Evolutionary conservation across 768 basidiomycete genomes (phyloP), one percentile per base, ranked within the genome.

Genomic region (Amanita polypyramis): DNA sequence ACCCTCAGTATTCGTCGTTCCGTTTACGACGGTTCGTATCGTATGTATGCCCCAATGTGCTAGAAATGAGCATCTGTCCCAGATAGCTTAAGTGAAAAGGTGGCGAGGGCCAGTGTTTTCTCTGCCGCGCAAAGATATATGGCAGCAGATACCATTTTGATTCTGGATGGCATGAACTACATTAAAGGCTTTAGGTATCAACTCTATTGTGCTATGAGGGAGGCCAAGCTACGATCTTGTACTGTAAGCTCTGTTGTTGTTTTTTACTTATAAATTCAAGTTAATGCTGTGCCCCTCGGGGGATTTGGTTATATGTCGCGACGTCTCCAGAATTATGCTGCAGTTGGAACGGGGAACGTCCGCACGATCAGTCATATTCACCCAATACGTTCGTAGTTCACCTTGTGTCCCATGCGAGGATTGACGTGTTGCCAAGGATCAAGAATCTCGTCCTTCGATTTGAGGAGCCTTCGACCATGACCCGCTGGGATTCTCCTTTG

Each of bases 171-270:
- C 11, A 75, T 87, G 55, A 98, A 98, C 60, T 97, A 99, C 65
- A 98, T 98, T 74, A 98, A 99, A 62, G 95, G 95, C 9, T 96
- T 92, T 61, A 81, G 96, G 25, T 99, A 99, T 64, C 96, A 99
- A 63, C 82, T 99, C 69, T 96, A 97, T 61, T 97, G 95, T 59
- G 89, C 90, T 1, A 94, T 93, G 4, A 70, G 92, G 44, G 96
- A 99, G 60, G 75, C 82, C 54, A 85, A 84, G 55, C 70, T 91
- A 21, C 72, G 94, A 29, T 79, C 85, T 4, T 91, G 87, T 63
- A 97, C 96, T 39, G 94, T 96, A 11, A 15, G 44, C 21, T 21
- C 23, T 30, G 27, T 17, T n/a, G n/a, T 27, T 25, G 79, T 70
- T 56, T 27, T 27, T 27, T 27, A 27, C 3, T 27, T 4, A 27